These are phyloP conservation scores for Aegle marmelos DNA, from an alignment of 345 rosid species.

Conservation along the genomic window DNA sequence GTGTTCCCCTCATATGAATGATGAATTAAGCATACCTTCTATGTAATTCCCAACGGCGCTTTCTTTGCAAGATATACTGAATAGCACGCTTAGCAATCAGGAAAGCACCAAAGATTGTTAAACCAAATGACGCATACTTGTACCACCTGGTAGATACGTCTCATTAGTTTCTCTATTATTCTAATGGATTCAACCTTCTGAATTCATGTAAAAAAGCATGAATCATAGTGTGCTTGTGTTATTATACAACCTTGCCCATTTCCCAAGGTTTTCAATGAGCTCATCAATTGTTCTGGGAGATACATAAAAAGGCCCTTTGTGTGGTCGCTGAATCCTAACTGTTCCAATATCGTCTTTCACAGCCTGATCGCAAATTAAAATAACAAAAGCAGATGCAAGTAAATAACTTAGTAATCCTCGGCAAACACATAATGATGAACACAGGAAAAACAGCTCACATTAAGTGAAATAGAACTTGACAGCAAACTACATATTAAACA, in stretches of 20 bases:
- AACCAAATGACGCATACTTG: conserved; percentile 64
- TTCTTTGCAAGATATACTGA: conserved; percentile 57
- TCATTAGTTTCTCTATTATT: conserved; percentile 1
- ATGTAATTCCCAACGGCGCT: conserved; percentile 44
- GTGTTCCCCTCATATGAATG: background rate
- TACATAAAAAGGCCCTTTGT: conserved; percentile 87
- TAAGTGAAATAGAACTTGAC: background rate
- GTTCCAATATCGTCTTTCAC: conserved; percentile 87
- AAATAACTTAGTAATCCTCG: conserved; percentile 8
- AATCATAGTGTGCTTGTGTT: background rate
- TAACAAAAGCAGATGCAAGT: background rate
- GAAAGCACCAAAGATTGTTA: conserved; percentile 63
- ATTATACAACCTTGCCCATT: conserved; percentile 71
- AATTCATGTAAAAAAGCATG: background rate
- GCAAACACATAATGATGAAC: conserved; percentile 2
- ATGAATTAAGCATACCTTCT: conserved; percentile 39
- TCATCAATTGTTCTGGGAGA: conserved; percentile 73
- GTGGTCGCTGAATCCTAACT: conserved; percentile 72
- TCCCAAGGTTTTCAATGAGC: conserved; percentile 59
- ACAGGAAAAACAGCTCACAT: background rate
- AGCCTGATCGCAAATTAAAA: conserved; percentile 50
- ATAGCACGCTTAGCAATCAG: conserved; percentile 58
- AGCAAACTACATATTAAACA: background rate
- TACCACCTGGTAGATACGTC: conserved; percentile 54
- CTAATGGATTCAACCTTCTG: background rate